Base-by-base conservation (phyloP, 192 early-diverging fungal species). In the Backusella psychrophila region DNA sequence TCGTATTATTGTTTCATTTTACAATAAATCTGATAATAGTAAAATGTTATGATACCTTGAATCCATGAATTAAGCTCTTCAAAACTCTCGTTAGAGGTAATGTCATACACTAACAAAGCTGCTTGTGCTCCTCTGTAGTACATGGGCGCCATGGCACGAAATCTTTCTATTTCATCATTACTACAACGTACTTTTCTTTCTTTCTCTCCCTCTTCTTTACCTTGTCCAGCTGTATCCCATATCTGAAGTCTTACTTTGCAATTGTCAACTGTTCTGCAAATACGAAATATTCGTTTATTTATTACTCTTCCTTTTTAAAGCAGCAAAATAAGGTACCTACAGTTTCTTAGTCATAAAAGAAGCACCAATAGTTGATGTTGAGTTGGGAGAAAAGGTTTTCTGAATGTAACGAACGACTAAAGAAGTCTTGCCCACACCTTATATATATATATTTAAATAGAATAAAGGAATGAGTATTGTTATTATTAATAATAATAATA, bases 171-270 rank as follows among this genome's bases (percentile, higher is more conserved):
- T 72, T 34, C 59, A 68, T 17, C 19, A 36, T 73, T 69, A 56
- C 56, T 39, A 53, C 23, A 21, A 9, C 33, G 46, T 19, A 49
- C 17, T 52, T 34, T 36, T 14, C 21, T 26, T 3, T 26, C 19
- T 72, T 29, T 29, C 14, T 53, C 9, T 72, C 14, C 35, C 23
- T 72, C 44, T 72, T 8, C 6, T 46, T 75, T 85, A 74, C 90
- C 90, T 81, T 90, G 87, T 0, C 96, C 96, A 14, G 96, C 94
- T 11, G 96, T 97, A 81, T 99, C 97, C 97, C 92, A 94, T 68
- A 93, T 92, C 81, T 93, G 92, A 38, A 93, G 86, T 59, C 91
- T 82, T 79, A 91, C 90, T 83, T 91, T 91, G 82, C 91, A 93
- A 67, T 89, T 89, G 69, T 93, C 92, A 19, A 92, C 85, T 66